phyloP scores from a whole-genome alignment of 2,329 filamentous ascomycete species.

The Blastomyces silverae region DNA sequence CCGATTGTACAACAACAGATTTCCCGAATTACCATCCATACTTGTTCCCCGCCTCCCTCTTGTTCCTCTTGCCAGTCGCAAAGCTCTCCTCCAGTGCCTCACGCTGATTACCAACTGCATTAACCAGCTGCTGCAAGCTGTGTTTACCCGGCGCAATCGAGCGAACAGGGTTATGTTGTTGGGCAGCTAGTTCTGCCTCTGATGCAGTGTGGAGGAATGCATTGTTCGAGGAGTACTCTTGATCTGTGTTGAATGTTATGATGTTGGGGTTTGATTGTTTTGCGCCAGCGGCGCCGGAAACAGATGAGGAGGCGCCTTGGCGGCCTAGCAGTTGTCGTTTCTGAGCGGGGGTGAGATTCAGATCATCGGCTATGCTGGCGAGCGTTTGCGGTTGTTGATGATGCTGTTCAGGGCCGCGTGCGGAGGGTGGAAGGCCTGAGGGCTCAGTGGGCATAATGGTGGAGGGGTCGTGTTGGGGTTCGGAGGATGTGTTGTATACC shows the following conservation, averaged over 20 bases:
- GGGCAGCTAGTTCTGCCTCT: conserved; percentile 41
- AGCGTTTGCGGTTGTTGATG: conserved; percentile 49
- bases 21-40: conserved; percentile 64
- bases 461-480: conserved; percentile 10
- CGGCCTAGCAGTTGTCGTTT: conserved; percentile 82
- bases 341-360: conserved; percentile 71
- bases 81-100: conserved; percentile 91
- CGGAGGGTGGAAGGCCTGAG: conserved; percentile 13
- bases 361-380: conserved; percentile 62
- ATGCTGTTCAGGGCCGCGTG: not conserved
- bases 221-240: conserved; percentile 82
- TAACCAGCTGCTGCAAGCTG: conserved; percentile 79
- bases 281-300: conserved; percentile 27
- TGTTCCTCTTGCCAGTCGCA: conserved; percentile 69
- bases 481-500: conserved; percentile 32
- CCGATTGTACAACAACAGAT: not conserved
- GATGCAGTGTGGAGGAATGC: conserved; percentile 62
- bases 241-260: conserved; percentile 81
- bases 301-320: conserved; percentile 23
- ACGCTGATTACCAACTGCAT: conserved; percentile 70
- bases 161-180: conserved; percentile 74
- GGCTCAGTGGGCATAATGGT: conserved; percentile 13
- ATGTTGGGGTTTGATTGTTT: conserved; percentile 55
- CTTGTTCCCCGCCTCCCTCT: conserved; percentile 69
- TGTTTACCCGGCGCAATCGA: conserved; percentile 82